These are phyloP conservation scores for Saccharomycopsis schoenii DNA, from an alignment of 805 yeast species.

Conservation along the genomic window DNA sequence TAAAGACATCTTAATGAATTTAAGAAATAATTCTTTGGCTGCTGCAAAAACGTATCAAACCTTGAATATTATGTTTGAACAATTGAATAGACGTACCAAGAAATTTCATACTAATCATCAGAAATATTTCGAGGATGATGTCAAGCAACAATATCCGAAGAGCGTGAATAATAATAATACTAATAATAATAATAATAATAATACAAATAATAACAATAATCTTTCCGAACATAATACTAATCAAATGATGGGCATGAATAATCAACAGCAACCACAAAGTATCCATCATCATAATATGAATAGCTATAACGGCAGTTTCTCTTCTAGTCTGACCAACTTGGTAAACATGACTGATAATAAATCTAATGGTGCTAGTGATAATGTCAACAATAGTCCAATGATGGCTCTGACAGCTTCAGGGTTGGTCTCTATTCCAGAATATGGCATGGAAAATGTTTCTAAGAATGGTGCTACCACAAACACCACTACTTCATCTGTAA, in stretches of 20 bases:
- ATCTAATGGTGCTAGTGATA: neutral
- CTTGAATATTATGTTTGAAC: conserved; percentile 70
- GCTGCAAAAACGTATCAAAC: conserved; percentile 74
- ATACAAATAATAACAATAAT: too few species aligned
- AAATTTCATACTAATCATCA: conserved; percentile 25
- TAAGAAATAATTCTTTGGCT: conserved; percentile 68
- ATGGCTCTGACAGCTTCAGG: neutral
- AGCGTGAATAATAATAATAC: neutral
- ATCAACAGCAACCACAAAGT: neutral
- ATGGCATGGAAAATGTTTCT: neutral
- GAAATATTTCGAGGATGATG: conserved; percentile 14
- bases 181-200: too few species aligned
- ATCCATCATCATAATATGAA: neutral
- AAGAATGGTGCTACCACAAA: neutral
- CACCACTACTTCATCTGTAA: neutral
- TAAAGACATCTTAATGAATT: conserved; percentile 54
- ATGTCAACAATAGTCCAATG: neutral
- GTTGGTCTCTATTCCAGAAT: neutral
- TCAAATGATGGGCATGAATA: neutral
- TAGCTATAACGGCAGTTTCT: neutral
- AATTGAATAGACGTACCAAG: conserved; percentile 64
- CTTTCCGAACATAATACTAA: neutral
- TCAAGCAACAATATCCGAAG: neutral
- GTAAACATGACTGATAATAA: neutral
- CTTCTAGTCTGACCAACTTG: neutral